Evolutionary conservation across 202 grass and related monocot genomes (phyloP).

Genomic region (Carex sylvatica): DNA sequence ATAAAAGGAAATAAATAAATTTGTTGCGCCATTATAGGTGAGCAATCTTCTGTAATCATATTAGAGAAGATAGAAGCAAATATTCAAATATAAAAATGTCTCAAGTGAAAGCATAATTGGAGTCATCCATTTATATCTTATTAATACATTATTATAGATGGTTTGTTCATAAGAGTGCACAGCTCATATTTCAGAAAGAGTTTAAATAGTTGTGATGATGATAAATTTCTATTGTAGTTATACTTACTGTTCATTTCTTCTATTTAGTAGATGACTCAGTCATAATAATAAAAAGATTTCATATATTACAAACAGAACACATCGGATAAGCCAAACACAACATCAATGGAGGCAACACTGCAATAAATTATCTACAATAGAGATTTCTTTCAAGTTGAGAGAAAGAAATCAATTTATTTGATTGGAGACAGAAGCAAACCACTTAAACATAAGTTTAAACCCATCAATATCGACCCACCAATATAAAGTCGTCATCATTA

Average conservation of each 20-base stretch:
- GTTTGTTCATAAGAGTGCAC: neutral
- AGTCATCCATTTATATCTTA: too few relatives aligned
- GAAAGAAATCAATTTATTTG: neutral
- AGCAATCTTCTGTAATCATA: too few relatives aligned
- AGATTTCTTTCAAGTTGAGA: neutral
- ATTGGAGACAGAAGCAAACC: conserved; percentile 3
- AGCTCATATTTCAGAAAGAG: neutral
- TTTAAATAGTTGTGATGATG: neutral
- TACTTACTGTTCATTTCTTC: neutral
- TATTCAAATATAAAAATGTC: too few relatives aligned
- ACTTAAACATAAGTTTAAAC: neutral
- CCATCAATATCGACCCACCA: conserved; percentile 36
- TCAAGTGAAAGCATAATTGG: too few relatives aligned
- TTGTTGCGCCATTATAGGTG: too few relatives aligned
- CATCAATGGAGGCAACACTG: neutral
- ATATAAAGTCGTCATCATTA: conserved; percentile 73
- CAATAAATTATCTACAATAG: neutral
- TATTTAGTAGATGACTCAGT: neutral
- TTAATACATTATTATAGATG: neutral
- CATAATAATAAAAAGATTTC: neutral
- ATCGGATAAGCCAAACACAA: neutral
- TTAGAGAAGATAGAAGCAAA: too few relatives aligned
- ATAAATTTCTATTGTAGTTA: neutral
- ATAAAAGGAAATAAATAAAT: too few relatives aligned
- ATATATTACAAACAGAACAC: neutral